These are phyloP conservation scores for Spathaspora girioi DNA, from an alignment of 805 yeast species.

Conservation along the genomic window DNA sequence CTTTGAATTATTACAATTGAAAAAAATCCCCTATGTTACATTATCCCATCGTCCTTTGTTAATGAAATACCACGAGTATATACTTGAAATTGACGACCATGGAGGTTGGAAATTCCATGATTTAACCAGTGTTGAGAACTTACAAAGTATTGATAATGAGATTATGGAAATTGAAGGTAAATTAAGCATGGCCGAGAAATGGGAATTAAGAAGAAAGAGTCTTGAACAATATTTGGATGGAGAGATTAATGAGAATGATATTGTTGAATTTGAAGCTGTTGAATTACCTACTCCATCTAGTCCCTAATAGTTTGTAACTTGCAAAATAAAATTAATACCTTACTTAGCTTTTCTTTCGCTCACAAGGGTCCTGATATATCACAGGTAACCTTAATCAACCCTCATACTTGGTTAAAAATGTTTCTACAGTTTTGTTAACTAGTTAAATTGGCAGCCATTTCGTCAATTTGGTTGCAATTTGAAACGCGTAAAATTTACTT, in stretches of 20 bases:
- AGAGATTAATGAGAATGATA: conserved; percentile 15
- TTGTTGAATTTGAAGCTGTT: conserved; percentile 2
- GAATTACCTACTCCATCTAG: background rate
- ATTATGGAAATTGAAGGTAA: conserved; percentile 62
- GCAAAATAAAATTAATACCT: too few relatives aligned
- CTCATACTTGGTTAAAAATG: too few relatives aligned
- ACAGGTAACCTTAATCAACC: too few relatives aligned
- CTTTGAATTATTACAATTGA: conserved; percentile 68
- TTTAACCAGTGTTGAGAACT: conserved; percentile 61
- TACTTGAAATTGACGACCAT: conserved; percentile 57
- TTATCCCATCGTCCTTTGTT: conserved; percentile 80
- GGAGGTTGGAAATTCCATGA: conserved; percentile 56
- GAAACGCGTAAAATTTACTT: background rate
- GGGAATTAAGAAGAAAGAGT: conserved; percentile 59
- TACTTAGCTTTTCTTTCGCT: too few relatives aligned
- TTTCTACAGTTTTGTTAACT: too few relatives aligned
- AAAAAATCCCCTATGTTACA: conserved; percentile 74
- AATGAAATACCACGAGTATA: conserved; percentile 77
- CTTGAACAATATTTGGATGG: conserved; percentile 54
- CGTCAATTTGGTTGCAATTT: background rate
- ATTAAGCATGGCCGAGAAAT: conserved; percentile 51
- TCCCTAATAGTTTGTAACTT: too few relatives aligned
- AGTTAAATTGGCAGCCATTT: background rate
- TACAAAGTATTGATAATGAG: conserved; percentile 69
- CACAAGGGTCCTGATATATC: too few relatives aligned